Percentiles rank a stretch among this genome's conserved stretches.
These are phyloP conservation scores for Saccharomyces paradoxus DNA, from an alignment of 805 yeast species.

Conservation along the genomic window DNA sequence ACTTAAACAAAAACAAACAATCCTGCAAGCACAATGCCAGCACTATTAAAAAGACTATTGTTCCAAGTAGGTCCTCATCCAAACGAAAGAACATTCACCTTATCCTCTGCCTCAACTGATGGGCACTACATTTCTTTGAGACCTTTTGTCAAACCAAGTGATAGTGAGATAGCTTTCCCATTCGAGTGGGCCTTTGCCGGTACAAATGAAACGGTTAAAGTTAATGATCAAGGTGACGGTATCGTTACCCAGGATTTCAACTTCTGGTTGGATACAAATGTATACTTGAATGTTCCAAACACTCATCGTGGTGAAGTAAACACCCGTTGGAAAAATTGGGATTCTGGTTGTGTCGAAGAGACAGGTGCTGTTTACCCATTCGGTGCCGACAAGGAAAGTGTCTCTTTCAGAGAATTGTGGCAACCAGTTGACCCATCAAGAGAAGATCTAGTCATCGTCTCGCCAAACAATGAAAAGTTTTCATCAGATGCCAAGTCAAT, in stretches of 20 bases:
- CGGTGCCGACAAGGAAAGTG: conserved; percentile 22
- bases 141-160: conserved; percentile 27
- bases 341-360: conserved; percentile 29
- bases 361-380: conserved; percentile 27
- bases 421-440: conserved; percentile 27
- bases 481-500: conserved; percentile 15
- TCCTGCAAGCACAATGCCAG: conserved; percentile 18
- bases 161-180: conserved; percentile 31
- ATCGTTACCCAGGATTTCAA: conserved; percentile 21
- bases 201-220: conserved; percentile 33
- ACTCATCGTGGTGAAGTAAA: conserved; percentile 25
- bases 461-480: conserved; percentile 3
- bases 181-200: conserved; percentile 59
- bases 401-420: conserved; percentile 30
- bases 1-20: not conserved
- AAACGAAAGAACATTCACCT: conserved; percentile 27
- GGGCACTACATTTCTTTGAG: conserved; percentile 34
- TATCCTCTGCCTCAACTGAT: conserved; percentile 26
- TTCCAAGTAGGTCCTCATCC: conserved; percentile 23
- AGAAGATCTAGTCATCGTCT: conserved; percentile 14
- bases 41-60: conserved; percentile 25
- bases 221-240: conserved; percentile 24
- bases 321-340: conserved; percentile 29
- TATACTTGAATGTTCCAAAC: conserved; percentile 19
- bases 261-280: conserved; percentile 27